Percentiles rank a stretch among this genome's conserved stretches.
These are phyloP conservation scores for Dovyalis caffra DNA, from an alignment of 345 rosid genomes.

Conservation along the genomic window DNA sequence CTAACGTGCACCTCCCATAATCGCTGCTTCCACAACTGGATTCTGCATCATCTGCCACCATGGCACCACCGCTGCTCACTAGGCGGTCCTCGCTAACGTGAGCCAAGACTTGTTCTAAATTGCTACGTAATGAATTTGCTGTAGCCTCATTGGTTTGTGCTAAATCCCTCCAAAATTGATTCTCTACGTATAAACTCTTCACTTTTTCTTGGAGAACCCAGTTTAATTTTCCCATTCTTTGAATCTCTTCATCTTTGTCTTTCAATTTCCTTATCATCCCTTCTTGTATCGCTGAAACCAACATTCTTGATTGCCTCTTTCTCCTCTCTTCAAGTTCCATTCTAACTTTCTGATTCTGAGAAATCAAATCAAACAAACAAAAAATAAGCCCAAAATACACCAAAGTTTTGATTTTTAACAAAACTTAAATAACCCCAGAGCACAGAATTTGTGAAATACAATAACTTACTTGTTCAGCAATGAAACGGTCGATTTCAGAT, in stretches of 20 bases:
- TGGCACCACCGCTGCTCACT: conserved; percentile 19
- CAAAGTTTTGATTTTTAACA: background rate
- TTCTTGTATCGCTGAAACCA: conserved; percentile 45
- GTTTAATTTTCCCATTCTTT: conserved; percentile 48
- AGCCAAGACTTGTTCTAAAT: conserved; percentile 60
- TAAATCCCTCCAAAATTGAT: conserved; percentile 61
- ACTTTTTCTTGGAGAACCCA: conserved; percentile 67
- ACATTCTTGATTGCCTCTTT: conserved; percentile 54
- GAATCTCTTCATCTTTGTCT: conserved; percentile 68
- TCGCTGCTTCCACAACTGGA: conserved; percentile 58
- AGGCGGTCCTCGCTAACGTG: conserved; percentile 41
- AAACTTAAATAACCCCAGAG: background rate
- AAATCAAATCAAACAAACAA: background rate
- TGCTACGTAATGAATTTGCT: conserved; percentile 54
- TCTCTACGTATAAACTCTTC: conserved; percentile 49
- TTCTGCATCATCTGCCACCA: conserved; percentile 43
- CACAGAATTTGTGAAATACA: background rate
- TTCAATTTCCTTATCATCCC: conserved; percentile 39
- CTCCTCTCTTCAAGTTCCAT: conserved; percentile 59
- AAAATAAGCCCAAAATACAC: background rate
- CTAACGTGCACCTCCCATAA: conserved; percentile 14
- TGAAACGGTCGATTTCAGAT: conserved; percentile 50
- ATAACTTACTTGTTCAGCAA: conserved; percentile 48
- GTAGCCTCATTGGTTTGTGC: conserved; percentile 72
- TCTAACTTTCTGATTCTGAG: conserved; percentile 55